phyloP scores from a whole-genome alignment of 2,329 filamentous ascomycete genomes.

The Knufia fluminis region DNA sequence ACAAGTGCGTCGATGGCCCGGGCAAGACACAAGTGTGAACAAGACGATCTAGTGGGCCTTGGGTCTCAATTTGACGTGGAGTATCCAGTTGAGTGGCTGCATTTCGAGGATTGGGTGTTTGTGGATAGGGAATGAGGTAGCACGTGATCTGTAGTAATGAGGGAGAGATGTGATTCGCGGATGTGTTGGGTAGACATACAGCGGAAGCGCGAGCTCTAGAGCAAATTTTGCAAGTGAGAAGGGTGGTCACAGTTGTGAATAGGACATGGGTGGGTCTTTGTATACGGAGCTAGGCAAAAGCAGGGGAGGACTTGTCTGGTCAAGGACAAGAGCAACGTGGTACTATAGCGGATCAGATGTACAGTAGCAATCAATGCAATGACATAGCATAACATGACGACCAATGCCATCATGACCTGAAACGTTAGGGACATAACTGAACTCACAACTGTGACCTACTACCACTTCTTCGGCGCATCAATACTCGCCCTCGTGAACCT shows the following conservation, averaged over 20 bases:
- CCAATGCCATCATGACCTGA: too few relatives aligned
- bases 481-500: slow-evolving; percentile 42
- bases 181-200: not conserved
- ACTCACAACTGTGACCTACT: slow-evolving; percentile 7
- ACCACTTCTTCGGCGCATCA: slow-evolving; percentile 41
- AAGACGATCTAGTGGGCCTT: not conserved
- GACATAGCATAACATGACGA: not conserved
- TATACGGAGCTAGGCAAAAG: not conserved
- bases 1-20: not conserved
- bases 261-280: not conserved
- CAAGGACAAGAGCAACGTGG: too few relatives aligned
- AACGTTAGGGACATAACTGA: too few relatives aligned
- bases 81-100: not conserved
- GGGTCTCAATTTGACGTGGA: not conserved
- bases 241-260: not conserved
- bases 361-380: not conserved
- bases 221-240: not conserved
- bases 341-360: not conserved
- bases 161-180: not conserved
- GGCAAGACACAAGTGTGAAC: not conserved
- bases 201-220: not conserved
- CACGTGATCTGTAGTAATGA: not conserved
- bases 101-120: not conserved
- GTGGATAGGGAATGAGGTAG: not conserved
- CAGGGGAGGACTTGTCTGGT: not conserved